Evolutionary conservation across 805 yeast genomes (phyloP).

Genomic region (Candida insectorum): DNA sequence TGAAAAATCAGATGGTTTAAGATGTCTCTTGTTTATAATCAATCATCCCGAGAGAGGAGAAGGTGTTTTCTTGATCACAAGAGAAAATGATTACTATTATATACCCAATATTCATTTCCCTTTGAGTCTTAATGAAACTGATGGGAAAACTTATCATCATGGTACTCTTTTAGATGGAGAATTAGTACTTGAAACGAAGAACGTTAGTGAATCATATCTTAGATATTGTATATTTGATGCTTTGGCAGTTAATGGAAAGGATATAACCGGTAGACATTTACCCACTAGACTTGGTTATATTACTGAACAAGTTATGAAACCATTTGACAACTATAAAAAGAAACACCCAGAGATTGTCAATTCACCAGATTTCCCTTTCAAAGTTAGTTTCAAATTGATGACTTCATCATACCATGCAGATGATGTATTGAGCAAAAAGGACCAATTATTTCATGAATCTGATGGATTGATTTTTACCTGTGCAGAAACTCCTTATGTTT

Average conservation of each 20-base stretch:
- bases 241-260: conserved; percentile 73
- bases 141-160: conserved; percentile 63
- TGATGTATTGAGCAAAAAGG: conserved; percentile 69
- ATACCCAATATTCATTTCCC: conserved; percentile 88
- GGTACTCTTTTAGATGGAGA: conserved; percentile 95
- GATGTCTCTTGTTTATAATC: conserved; percentile 73
- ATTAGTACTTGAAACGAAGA: conserved; percentile 71
- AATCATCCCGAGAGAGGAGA: conserved; percentile 74
- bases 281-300: conserved; percentile 86
- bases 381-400: conserved; percentile 85
- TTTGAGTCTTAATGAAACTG: conserved; percentile 34
- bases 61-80: conserved; percentile 82
- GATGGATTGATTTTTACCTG: conserved; percentile 96
- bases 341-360: conserved; percentile 70
- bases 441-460: conserved; percentile 76
- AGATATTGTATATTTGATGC: conserved; percentile 91
- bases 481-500: conserved; percentile 78
- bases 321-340: conserved; percentile 69
- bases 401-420: conserved; percentile 73
- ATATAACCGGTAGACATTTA: conserved; percentile 65
- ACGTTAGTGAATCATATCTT: conserved; percentile 46
- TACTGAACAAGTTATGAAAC: conserved; percentile 74
- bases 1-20: conserved; percentile 91
- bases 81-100: conserved; percentile 83
- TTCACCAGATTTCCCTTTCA: conserved; percentile 69